A percentile compares a stretch with the other conserved stretches of the same genome.
These are phyloP conservation scores for Fomes fomentarius DNA, from an alignment of 1,284 basidiomycete species.

Conservation along the genomic window DNA sequence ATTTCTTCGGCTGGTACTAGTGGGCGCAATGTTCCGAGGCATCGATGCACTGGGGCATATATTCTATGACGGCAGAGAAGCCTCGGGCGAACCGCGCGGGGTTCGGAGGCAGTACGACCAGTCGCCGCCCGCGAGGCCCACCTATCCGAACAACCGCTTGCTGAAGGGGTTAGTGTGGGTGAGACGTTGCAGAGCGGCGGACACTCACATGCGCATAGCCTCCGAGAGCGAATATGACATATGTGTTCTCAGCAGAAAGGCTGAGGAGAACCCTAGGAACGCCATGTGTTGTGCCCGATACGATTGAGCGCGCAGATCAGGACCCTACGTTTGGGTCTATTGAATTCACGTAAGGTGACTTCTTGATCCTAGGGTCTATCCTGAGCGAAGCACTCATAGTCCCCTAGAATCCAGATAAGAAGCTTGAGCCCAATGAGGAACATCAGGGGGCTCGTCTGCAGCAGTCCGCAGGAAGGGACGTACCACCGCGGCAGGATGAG, in stretches of 20 bases:
- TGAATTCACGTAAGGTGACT: not conserved
- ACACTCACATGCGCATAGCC: not conserved
- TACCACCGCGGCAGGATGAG: too few relatives aligned
- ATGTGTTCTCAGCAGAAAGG: too few relatives aligned
- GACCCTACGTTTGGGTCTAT: not conserved
- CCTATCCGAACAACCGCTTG: not conserved
- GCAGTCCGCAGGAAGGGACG: not conserved
- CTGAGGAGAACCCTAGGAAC: not conserved
- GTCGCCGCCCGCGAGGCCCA: not conserved
- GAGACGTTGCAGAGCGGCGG: not conserved
- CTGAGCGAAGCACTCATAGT: not conserved
- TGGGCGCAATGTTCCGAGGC: conserved; percentile 3
- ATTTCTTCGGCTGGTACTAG: not conserved
- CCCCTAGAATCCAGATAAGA: not conserved
- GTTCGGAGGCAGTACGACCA: conserved; percentile 8
- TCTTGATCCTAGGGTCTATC: not conserved
- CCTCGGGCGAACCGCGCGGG: conserved; percentile 4
- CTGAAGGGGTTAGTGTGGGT: conserved; percentile 1
- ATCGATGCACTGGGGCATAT: not conserved
- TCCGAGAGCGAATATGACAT: not conserved
- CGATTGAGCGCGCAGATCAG: not conserved
- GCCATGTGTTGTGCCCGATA: not conserved
- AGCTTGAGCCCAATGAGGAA: not conserved
- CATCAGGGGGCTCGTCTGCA: not conserved
- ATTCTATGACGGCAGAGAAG: conserved; percentile 14